These are phyloP conservation scores for Cucurbita maxima DNA, from an alignment of 306 rosid species.

Conservation along the genomic window DNA sequence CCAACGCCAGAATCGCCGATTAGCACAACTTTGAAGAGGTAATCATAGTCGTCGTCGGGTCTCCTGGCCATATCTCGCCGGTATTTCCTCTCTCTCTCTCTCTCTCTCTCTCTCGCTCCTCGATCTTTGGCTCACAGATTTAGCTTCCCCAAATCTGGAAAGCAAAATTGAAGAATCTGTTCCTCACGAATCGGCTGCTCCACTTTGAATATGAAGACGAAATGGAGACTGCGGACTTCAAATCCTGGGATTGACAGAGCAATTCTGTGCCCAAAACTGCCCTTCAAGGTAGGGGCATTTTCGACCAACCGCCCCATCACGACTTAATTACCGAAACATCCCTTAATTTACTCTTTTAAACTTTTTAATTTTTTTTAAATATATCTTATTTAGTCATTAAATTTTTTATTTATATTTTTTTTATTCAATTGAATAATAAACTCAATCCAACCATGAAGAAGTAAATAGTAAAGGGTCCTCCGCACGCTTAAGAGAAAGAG, in stretches of 20 bases:
- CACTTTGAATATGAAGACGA: background rate
- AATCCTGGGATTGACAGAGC: background rate
- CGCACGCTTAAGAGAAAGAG: no score
- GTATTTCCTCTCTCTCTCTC: background rate
- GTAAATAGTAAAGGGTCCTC: no score
- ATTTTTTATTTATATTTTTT: no score
- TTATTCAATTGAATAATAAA: no score
- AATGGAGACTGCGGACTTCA: background rate
- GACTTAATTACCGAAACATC: background rate
- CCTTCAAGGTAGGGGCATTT: background rate
- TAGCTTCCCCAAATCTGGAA: background rate
- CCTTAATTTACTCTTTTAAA: background rate
- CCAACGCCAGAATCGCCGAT: constrained; percentile 97
- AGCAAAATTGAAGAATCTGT: background rate
- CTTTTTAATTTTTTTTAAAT: no score
- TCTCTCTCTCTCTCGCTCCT: background rate
- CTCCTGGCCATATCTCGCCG: constrained; percentile 37
- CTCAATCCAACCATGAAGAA: no score
- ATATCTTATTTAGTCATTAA: no score
- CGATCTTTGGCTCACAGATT: background rate
- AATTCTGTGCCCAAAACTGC: background rate
- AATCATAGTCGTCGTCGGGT: constrained; percentile 83
- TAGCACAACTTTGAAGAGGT: constrained; percentile 79
- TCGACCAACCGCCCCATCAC: background rate
- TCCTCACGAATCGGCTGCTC: background rate